Evolutionary conservation across 2,329 filamentous ascomycete genomes (phyloP), one percentile per base, ranked within the genome.

Genomic region (Geoglossum cookeanum): DNA sequence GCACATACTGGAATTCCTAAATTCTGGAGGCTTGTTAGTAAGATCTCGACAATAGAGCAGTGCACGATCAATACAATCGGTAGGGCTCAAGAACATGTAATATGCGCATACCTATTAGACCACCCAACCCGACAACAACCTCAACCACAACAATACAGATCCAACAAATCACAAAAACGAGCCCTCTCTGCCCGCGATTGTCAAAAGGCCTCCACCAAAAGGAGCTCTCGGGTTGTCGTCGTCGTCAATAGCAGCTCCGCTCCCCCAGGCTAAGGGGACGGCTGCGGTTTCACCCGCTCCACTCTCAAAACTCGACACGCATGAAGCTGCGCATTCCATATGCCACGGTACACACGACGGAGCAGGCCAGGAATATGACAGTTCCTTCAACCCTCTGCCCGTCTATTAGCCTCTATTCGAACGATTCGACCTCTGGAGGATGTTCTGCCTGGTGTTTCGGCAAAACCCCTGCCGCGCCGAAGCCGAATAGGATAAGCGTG

Each of bases 381-480:
- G 49, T 35, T 53, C 49, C 49, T 37, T 53, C 49, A 35, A 27
- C 30, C 33, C 49, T 53, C 49, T 37, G 29, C 11, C 30, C 30
- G 49, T 35, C 17, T 35, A 37, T 53, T n/a, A 32, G 6, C 49
- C 15, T 53, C 49, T 37, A 8, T 35, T 53, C n/a, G 49, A 22
- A 53, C 15, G 30, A 32, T 37, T 37, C 22, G 49, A 35, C 33
- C 49, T 32, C 22, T 53, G n/a, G 49, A 17, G 30, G 30, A 35
- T 53, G 49, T 53, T 53, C 49, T 53, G 49, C 49, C 49, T 53
- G 49, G 33, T 37, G 49, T 53, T 53, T 53, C 49, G 49, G 49
- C 30, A 35, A 22, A 53, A 32, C 49, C 49, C 49, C 33, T 32
- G 30, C 49, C 22, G 17, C 30, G 6, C n/a, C 49, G 33, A 37